Evolutionary conservation across 1,139 yeast genomes (phyloP), one percentile per base, ranked within the genome.

Genomic region (Sugiyamaella grinbergsii): DNA sequence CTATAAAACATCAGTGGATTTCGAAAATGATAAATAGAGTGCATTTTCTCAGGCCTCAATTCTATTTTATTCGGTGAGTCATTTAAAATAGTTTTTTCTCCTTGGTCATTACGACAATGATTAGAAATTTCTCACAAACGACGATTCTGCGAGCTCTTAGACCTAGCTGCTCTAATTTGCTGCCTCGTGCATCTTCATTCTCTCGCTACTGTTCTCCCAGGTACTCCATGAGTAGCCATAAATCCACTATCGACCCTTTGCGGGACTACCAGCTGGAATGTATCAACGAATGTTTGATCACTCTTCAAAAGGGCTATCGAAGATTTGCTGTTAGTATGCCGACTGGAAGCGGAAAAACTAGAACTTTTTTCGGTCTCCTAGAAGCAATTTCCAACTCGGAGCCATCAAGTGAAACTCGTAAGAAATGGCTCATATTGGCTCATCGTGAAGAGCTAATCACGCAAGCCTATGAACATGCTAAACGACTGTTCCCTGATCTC

Each of bases 321-420:
- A 72, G 95, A 43, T 79, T 90, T 1, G 97, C 94, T 0, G 90
- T 89, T 1, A 86, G 90, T 13, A 67, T 93, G 46, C 96, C 97
- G 4, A 93, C 98, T 0, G 98, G 98, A 0, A 94, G 96, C 15
- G 98, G 98, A 1, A 91, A 91, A 61, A 91, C 98, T 0, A 42
- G 47, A 28, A 83, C 91, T 1, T 88, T 91, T 63, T 73, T 93
- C 1, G 80, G 81, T 59, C 63, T 90, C 42, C 77, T 89, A 4
- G 75, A 79, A 0, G 67, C 71, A 36, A 69, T 88, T 11, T 59
- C 66, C 7, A 19, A 31, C n/a, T n/a, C n/a, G n/a, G n/a, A n/a
- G n/a, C n/a, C n/a, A 15, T 18, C 20, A 11, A 22, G 13, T n/a
- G 37, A 19, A 18, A 74, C 80, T 0, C 54, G 63, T 33, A 62